Evolutionary conservation across 768 basidiomycete genomes (phyloP), one percentile per base, ranked within the genome.

Genomic region (Mycena pura): DNA sequence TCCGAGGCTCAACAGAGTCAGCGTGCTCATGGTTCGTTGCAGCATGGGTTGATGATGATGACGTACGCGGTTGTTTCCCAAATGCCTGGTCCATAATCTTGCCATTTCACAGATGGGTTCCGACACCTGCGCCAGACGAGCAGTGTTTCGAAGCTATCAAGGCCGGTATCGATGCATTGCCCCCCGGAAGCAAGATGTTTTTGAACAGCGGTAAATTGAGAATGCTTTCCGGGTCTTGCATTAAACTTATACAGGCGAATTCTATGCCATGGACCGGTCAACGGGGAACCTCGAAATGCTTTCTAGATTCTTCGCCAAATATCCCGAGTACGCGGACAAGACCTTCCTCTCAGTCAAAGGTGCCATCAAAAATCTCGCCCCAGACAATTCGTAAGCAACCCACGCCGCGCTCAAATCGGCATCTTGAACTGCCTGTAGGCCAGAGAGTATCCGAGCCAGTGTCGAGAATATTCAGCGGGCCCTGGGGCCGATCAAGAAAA

Each of bases 61-160:
- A 21, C 27, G 59, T 56, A 31, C 17, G 44, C 13, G 3, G 24
- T 2, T 8, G 34, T 44, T n/a, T 14, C 45, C 9, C 22, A 15
- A 9, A 19, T 10, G 19, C 31, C 6, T 21, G 14, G 24, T 27
- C 25, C 28, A 14, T 17, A 38, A 39, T 25, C 14, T 8, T n/a
- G 28, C n/a, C n/a, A 9, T 11, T 3, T 8, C 14, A 10, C 13
- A 45, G 67, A 21, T 34, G 25, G 17, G 38, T 17, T n/a, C 41
- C 27, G 24, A 34, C 17, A 11, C 40, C 1, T 57, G 73, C 80
- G 27, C 73, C 84, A 2, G 87, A 90, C 56, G 86, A 86, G 51
- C 78, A 84, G 32, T 83, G 83, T 15, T 89, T 91, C 60, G 83
- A 81, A 24, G 77, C 86, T 2, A 88, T 91, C 76, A 86, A 84